A percentile compares a stretch with the other conserved stretches of the same genome.
phyloP scores from a whole-genome alignment of 768 basidiomycete genomes.

The Lactarius trivialis region DNA sequence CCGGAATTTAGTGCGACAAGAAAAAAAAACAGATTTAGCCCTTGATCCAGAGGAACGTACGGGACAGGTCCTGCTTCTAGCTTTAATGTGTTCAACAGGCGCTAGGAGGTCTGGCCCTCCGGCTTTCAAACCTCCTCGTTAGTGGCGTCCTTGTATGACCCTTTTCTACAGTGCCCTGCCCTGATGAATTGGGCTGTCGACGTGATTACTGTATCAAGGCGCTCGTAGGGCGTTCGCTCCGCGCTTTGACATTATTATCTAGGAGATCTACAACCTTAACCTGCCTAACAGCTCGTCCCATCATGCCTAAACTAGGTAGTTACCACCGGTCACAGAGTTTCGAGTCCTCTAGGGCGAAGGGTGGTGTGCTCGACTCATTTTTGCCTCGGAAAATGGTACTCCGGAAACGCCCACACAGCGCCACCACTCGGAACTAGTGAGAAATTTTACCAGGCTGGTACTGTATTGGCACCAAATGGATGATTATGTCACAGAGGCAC shows the following conservation, averaged over 20 bases:
- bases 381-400: not conserved
- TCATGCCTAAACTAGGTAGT: not conserved
- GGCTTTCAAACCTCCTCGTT: not conserved
- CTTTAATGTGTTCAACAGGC: not conserved
- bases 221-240: constrained; percentile 11
- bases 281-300: not conserved
- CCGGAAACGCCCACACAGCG: not conserved
- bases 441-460: not conserved
- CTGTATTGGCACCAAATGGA: not conserved
- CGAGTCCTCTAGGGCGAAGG: not conserved
- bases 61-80: not conserved
- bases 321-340: not conserved
- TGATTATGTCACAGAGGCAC: not conserved
- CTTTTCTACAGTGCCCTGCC: not conserved
- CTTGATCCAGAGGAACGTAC: not conserved
- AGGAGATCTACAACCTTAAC: not conserved
- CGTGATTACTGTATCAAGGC: not conserved
- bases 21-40: constrained; percentile 1
- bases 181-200: not conserved
- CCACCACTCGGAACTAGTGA: not conserved
- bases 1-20: not conserved
- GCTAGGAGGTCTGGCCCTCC: not conserved
- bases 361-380: not conserved
- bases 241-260: not conserved
- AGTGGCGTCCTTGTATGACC: not conserved